A percentile compares a stretch with the other conserved stretches of the same genome.
phyloP scores from a whole-genome alignment of 2,329 filamentous ascomycete species.

The Talaromyces sp. region DNA sequence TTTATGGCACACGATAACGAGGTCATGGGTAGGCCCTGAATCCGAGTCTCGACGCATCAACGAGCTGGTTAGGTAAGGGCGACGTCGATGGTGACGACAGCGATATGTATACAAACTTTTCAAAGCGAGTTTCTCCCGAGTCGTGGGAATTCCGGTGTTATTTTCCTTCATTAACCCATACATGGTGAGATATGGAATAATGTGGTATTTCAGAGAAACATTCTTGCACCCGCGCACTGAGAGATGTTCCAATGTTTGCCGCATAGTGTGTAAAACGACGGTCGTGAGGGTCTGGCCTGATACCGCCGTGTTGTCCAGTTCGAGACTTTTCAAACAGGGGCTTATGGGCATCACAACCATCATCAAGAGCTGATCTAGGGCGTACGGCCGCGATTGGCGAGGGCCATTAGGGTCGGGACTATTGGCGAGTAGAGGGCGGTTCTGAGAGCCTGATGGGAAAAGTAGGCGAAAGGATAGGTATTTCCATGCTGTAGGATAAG shows the following conservation, averaged over 20 bases:
- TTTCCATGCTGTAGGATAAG: constrained; percentile 57
- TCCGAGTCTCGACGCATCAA: constrained; percentile 53
- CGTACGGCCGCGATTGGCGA: constrained; percentile 53
- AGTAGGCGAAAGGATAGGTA: constrained; percentile 54
- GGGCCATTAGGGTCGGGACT: constrained; percentile 26
- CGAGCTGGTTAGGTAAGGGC: constrained; percentile 54
- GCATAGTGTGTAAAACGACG: constrained; percentile 49
- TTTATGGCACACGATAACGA: constrained; percentile 54
- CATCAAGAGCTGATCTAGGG: constrained; percentile 53
- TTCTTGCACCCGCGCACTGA: constrained; percentile 60
- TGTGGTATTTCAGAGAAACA: constrained; percentile 60
- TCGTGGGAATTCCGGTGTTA: constrained; percentile 25
- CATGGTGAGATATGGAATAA: constrained; percentile 53
- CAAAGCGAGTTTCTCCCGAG: constrained; percentile 43
- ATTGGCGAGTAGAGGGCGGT: constrained; percentile 29
- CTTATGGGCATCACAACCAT: constrained; percentile 53
- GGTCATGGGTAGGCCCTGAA: constrained; percentile 56
- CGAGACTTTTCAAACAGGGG: constrained; percentile 50
- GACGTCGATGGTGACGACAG: constrained; percentile 56
- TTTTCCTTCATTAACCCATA: constrained; percentile 41
- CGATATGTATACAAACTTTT: constrained; percentile 58
- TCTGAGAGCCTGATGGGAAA: constrained; percentile 33
- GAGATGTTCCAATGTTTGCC: constrained; percentile 53
- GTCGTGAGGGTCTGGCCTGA: constrained; percentile 53
- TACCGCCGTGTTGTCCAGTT: constrained; percentile 57